Conservation (phyloP, 2,329 filamentous ascomycete genomes). For the Xylaria sp. region DNA sequence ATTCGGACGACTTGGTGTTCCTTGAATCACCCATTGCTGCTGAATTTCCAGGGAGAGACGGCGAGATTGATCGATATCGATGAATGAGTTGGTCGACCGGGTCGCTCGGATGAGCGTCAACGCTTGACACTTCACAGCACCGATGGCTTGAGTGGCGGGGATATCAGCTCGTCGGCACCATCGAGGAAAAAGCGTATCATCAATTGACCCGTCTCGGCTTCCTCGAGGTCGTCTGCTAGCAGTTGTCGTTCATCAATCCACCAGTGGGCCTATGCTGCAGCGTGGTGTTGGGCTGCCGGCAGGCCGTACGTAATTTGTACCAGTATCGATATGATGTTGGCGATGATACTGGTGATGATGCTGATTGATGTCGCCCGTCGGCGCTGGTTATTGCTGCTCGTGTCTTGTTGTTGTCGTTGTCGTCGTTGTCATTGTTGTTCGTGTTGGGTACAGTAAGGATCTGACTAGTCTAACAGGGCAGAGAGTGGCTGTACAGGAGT, state of each 20-base stretch:
- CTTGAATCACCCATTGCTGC: constrained; percentile 55
- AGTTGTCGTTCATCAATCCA: constrained; percentile 11
- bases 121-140: constrained; percentile 47
- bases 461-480: constrained; percentile 24
- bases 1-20: constrained; percentile 53
- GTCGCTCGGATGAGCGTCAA: constrained; percentile 36
- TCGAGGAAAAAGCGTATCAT: constrained; percentile 37
- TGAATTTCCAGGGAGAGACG: constrained; percentile 6
- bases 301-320: constrained; percentile 7
- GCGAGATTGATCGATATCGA: constrained; percentile 35
- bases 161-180: constrained; percentile 44
- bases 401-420: background rate
- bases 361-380: background rate
- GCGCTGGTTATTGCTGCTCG: background rate
- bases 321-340: constrained; percentile 10
- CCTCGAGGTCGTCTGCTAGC: constrained; percentile 10
- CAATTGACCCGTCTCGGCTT: constrained; percentile 13
- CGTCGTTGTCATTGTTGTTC: background rate
- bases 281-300: constrained; percentile 1
- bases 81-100: constrained; percentile 34
- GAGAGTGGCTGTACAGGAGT: constrained; percentile 32
- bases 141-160: constrained; percentile 43
- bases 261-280: background rate
- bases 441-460: constrained; percentile 26
- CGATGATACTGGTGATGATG: constrained; percentile 1